Evolutionary conservation across 345 rosid genomes (phyloP), one percentile per base, ranked within the genome.

Genomic region (Populus alba): DNA sequence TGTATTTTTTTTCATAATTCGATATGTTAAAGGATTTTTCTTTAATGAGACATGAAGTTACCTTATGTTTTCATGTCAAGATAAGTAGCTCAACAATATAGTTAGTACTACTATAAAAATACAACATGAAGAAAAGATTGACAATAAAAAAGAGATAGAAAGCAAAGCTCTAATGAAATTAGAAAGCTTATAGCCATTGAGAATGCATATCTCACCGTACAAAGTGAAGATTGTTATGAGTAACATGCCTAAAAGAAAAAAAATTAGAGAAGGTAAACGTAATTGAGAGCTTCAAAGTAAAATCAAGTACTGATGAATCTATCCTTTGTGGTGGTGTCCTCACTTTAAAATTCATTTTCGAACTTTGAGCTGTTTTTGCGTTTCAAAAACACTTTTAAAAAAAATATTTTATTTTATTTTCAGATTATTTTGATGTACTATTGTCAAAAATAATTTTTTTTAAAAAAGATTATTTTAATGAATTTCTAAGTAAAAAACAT

Each of bases 301-400:
- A 94, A 84, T 94, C 96, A 27, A 90, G 96, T 43, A 84, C 81
- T 25, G 88, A 69, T 41, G 89, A 77, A 75, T 85, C 87, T 51
- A 86, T 79, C 69, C 45, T 84, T 65, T 80, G 80, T 62, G 87
- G 72, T 65, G 77, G 77, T 59, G 84, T 71, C 73, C 55, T 78
- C 7, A 80, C 81, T 62, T 49, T 82, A 31, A 79, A 45, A 78
- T 87, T 87, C 75, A 74, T 73, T 82, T 74, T 82, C 74, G 86
- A 76, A 74, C 80, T 79, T 66, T 86, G 77, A 61, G 79, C 74
- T 31, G 3, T 31, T 2, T 31, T 31, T 31, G 2, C 31, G 3
- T 31, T 31, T 31, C 31, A 31, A 31, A 31, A 31, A 25, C n/a
- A n/a, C n/a, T n/a, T n/a, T n/a, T n/a, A n/a, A n/a, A n/a, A n/a